Evolutionary conservation across 2,329 filamentous ascomycete genomes (phyloP).

Genomic region (Exophiala alcalophila): DNA sequence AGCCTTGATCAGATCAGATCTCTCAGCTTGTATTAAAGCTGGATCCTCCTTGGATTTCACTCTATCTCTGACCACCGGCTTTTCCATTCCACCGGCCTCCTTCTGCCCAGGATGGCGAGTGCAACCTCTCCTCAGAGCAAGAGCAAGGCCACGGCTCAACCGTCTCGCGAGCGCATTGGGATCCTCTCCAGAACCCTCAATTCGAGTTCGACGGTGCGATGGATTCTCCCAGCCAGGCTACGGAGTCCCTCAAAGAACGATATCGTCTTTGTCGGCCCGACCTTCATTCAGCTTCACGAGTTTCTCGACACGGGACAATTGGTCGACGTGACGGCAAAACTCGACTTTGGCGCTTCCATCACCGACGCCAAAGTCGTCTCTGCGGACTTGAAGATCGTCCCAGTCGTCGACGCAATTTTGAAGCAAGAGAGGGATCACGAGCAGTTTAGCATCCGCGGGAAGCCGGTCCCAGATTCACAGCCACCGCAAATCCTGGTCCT

Average conservation of each 20-base stretch:
- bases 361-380: constrained; percentile 76
- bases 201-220: constrained; percentile 70
- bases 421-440: constrained; percentile 30
- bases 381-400: constrained; percentile 43
- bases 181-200: constrained; percentile 76
- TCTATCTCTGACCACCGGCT: too few relatives aligned
- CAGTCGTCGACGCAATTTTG: constrained; percentile 29
- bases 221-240: constrained; percentile 76
- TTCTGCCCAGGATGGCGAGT: constrained; percentile 3
- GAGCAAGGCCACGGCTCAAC: background rate
- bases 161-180: constrained; percentile 47
- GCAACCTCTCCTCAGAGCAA: background rate
- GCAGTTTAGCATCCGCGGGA: constrained; percentile 22
- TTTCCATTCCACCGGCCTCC: too few relatives aligned
- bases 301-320: constrained; percentile 63
- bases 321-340: constrained; percentile 71
- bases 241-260: constrained; percentile 70
- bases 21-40: too few relatives aligned
- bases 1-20: too few relatives aligned
- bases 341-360: constrained; percentile 75
- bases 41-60: too few relatives aligned
- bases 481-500: constrained; percentile 81
- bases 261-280: constrained; percentile 80
- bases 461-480: constrained; percentile 36
- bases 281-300: constrained; percentile 77